A percentile compares a stretch with the other conserved stretches of the same genome.
Conservation (phyloP, 2,329 filamentous ascomycete species). For the Triangularia setosa region DNA sequence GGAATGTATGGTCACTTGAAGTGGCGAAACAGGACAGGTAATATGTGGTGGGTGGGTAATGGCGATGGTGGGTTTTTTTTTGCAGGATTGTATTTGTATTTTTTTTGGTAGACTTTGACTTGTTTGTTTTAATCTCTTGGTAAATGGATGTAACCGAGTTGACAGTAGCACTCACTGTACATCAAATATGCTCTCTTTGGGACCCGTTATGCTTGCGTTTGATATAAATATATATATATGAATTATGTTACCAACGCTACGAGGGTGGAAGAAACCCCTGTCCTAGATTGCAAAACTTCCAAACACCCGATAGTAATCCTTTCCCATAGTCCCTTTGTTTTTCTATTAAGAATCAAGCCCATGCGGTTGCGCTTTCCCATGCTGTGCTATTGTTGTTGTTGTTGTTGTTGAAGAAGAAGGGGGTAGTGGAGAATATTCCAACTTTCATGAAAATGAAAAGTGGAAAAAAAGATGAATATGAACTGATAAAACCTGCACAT, state of each 20-base stretch:
- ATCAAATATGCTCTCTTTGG: neutral
- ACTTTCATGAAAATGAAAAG: neutral
- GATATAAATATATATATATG: too few species aligned
- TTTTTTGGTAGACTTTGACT: neutral
- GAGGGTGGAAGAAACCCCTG: neutral
- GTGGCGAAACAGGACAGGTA: neutral
- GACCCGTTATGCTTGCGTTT: neutral
- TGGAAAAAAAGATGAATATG: neutral
- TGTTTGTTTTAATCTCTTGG: neutral
- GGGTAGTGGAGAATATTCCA: neutral
- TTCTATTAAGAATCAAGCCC: neutral
- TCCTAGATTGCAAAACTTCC: neutral
- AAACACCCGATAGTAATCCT: neutral
- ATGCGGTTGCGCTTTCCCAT: neutral
- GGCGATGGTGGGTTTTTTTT: neutral
- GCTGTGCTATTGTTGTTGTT: neutral
- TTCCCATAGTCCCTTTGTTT: neutral
- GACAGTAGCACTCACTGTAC: neutral
- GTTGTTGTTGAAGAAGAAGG: neutral
- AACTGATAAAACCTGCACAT: neutral
- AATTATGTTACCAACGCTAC: neutral
- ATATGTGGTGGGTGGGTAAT: neutral
- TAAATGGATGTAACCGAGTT: neutral
- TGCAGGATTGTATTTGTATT: neutral
- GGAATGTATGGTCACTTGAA: neutral